A percentile compares a stretch with the other conserved stretches of the same genome.
phyloP scores from a whole-genome alignment of 2,329 filamentous ascomycete species.

The Trichoderma gracile region DNA sequence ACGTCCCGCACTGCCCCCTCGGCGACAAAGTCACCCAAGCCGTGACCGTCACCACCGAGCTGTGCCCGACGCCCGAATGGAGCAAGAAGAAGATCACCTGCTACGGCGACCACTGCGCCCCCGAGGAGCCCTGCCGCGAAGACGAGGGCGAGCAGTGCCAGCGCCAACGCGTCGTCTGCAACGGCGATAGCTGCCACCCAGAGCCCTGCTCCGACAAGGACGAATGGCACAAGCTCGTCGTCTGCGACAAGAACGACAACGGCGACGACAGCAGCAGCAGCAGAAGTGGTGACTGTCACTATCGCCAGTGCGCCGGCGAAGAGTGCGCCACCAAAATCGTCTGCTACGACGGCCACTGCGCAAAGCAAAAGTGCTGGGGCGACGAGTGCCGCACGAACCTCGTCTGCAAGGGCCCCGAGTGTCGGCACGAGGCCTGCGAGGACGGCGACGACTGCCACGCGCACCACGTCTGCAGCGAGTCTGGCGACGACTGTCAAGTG shows the following conservation, averaged over 20 bases:
- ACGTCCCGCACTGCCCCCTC: slow-evolving; percentile 32
- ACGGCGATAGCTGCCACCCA: slow-evolving; percentile 33
- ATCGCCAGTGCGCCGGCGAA: slow-evolving; percentile 30
- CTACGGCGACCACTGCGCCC: slow-evolving; percentile 39
- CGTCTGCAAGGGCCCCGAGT: slow-evolving; percentile 38
- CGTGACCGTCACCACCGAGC: slow-evolving; percentile 32
- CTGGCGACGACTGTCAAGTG: slow-evolving; percentile 32
- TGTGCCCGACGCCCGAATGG: slow-evolving; percentile 32
- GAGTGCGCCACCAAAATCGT: slow-evolving; percentile 38
- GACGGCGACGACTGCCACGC: slow-evolving; percentile 35
- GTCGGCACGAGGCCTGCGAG: slow-evolving; percentile 36
- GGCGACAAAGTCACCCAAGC: slow-evolving; percentile 30
- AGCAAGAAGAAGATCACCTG: slow-evolving; percentile 41
- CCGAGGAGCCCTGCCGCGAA: slow-evolving; percentile 34
- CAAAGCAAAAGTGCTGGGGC: slow-evolving; percentile 33
- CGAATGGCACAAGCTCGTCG: slow-evolving; percentile 36
- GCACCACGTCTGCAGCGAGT: slow-evolving; percentile 33
- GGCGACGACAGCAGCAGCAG: no score
- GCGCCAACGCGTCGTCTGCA: slow-evolving; percentile 39
- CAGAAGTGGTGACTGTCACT: slow-evolving; percentile 37
- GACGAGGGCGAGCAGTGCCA: slow-evolving; percentile 30
- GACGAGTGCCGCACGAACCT: slow-evolving; percentile 39
- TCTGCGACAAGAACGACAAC: slow-evolving; percentile 34
- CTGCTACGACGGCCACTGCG: slow-evolving; percentile 39
- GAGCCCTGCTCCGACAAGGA: slow-evolving; percentile 32